A percentile compares a stretch with the other conserved stretches of the same genome.
Evolutionary conservation across 257 asterid genomes (phyloP).

Genomic region (Primulina tabacum): DNA sequence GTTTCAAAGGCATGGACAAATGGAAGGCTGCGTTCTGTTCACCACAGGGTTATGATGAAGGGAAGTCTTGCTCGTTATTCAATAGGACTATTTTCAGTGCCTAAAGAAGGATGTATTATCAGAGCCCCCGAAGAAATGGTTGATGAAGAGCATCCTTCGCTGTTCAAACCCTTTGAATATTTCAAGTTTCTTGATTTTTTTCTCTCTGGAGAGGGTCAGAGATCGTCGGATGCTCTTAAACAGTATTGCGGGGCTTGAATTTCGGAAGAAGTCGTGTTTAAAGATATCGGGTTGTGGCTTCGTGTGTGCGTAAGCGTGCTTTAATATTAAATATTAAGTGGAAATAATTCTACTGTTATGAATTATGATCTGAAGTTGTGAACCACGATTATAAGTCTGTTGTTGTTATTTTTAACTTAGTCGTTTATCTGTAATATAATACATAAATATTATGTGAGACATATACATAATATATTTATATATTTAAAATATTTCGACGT

Average conservation of each 20-base stretch:
- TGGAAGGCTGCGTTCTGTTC: slow-evolving; percentile 40
- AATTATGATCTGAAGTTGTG: too few species aligned
- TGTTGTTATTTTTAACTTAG: too few species aligned
- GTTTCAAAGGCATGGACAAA: not conserved
- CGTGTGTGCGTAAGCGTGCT: too few species aligned
- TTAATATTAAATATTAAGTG: too few species aligned
- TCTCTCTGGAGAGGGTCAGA: slow-evolving; percentile 34
- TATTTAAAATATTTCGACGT: too few species aligned
- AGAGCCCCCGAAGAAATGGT: slow-evolving; percentile 46
- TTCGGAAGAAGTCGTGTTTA: not conserved
- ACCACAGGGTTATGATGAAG: not conserved
- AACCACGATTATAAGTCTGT: too few species aligned
- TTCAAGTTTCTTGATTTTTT: slow-evolving; percentile 37
- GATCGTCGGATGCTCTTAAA: slow-evolving; percentile 34
- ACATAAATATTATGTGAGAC: too few species aligned
- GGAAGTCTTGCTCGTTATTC: slow-evolving; percentile 50
- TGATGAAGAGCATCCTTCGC: slow-evolving; percentile 49
- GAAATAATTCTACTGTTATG: too few species aligned
- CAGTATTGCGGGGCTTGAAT: slow-evolving; percentile 42
- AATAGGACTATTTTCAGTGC: slow-evolving; percentile 34
- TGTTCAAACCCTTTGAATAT: slow-evolving; percentile 51
- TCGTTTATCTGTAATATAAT: too few species aligned
- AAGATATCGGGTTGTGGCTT: too few species aligned
- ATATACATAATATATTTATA: too few species aligned
- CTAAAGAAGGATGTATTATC: slow-evolving; percentile 34